Base-by-base conservation (phyloP, 768 basidiomycete genomes). In the Lactarius hatsudake region DNA sequence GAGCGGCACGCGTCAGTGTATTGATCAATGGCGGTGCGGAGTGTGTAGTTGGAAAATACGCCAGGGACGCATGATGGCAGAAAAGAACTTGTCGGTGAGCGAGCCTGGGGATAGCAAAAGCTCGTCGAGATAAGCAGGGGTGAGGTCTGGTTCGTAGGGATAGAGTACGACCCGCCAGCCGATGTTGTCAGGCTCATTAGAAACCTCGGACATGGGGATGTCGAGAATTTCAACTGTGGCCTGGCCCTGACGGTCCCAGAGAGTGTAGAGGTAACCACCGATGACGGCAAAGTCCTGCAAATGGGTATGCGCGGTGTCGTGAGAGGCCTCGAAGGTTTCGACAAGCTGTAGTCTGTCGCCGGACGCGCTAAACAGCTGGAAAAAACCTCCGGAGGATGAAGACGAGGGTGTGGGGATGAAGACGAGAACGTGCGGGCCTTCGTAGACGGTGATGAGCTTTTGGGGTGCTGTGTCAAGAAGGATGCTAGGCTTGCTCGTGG, bases 81-180 rank as follows among this genome's bases (percentile, higher is more conserved):
- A 82, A 73, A 95, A 82, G 77, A 94, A 95, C 69, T 89, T 89
- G 64, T 88, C 88, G 0, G 89, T 82, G 72, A 96, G 76, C 2
- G 91, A 90, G 38, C 87, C 88, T 30, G 86, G 82, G 36, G 84
- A 80, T 64, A 89, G 78, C 65, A 96, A 84, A 61, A 89, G 82
- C 71, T 93, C 92, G 72, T 96, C 94, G 71, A 98, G 87, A 76
- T 91, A 89, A n/a, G 88, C 86, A 20, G 95, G 90, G 0, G 91
- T 91, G 72, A 90, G 81, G 74, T 90, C 91, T 53, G 85, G 82
- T 78, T 92, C 88, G 69, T 83, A 82, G n/a, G 87, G 83, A 72
- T 90, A 87, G 57, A 79, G 78, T 8, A 84, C 85, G 34, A 80
- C 77, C 62, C 78, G 78, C 90, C 92, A 93, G 45, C 74, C 63